These are phyloP conservation scores for Geoglossum cookeanum DNA, from an alignment of 2,329 filamentous ascomycete species.

Conservation along the genomic window DNA sequence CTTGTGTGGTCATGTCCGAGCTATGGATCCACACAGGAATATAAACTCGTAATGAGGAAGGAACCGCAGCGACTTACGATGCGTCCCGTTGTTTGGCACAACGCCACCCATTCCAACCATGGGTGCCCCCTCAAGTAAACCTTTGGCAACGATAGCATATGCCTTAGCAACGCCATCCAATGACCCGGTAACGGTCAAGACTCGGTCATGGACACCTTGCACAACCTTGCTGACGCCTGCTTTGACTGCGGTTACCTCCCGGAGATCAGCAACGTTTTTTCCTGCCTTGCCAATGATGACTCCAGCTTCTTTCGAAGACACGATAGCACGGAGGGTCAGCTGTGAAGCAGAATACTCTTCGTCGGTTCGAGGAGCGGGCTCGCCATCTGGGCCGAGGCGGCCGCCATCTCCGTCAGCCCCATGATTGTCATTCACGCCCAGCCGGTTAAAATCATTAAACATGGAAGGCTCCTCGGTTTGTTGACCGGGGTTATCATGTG, in stretches of 20 bases:
- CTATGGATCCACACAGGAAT: background rate
- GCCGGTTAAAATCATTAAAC: conserved; percentile 42
- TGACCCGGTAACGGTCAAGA: conserved; percentile 82
- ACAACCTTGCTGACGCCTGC: conserved; percentile 98
- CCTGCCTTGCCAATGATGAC: conserved; percentile 98
- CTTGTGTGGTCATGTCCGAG: background rate
- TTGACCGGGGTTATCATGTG: conserved; percentile 28
- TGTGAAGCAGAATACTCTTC: conserved; percentile 90
- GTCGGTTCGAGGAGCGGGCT: conserved; percentile 73
- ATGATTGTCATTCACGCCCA: conserved; percentile 39
- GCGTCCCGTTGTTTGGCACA: conserved; percentile 71
- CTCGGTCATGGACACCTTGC: conserved; percentile 89
- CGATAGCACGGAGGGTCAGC: conserved; percentile 88
- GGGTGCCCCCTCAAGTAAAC: conserved; percentile 80
- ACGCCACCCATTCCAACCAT: conserved; percentile 92
- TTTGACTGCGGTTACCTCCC: conserved; percentile 94
- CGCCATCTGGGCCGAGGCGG: conserved; percentile 52
- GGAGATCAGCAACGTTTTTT: conserved; percentile 92
- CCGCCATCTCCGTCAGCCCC: conserved; percentile 24
- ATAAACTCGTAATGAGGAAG: background rate
- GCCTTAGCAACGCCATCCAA: conserved; percentile 79
- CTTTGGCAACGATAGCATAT: conserved; percentile 82
- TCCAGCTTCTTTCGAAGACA: conserved; percentile 95
- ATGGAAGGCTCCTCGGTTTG: conserved; percentile 34
- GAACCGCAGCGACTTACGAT: conserved; percentile 46